phyloP scores from a whole-genome alignment of 169 alveolate genomes.

The Eimeria acervulina region DNA sequence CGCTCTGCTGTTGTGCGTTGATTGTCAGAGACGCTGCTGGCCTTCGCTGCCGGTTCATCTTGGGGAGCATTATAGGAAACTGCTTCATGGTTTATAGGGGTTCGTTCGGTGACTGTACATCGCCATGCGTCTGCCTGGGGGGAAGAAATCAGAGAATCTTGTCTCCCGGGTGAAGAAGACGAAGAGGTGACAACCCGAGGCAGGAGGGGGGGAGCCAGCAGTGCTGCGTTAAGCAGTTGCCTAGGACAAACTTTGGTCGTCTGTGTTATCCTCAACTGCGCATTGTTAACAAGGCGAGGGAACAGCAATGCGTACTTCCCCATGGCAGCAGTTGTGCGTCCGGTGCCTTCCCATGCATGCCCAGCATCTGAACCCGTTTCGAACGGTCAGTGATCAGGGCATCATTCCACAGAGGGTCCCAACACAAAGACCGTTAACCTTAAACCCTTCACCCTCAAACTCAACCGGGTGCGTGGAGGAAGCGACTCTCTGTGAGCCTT shows the following conservation, averaged over 20 bases:
- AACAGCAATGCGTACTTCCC: constrained; percentile 34
- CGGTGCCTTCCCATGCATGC: background rate
- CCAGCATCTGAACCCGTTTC: background rate
- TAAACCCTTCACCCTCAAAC: background rate
- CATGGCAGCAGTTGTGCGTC: constrained; percentile 20
- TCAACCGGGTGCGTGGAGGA: background rate
- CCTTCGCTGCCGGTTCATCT: background rate
- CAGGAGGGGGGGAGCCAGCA: constrained; percentile 55
- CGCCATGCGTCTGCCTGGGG: background rate
- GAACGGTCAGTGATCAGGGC: background rate
- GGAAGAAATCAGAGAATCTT: background rate
- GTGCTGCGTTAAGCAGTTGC: constrained; percentile 64
- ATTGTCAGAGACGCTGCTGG: background rate
- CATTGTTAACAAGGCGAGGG: constrained; percentile 57
- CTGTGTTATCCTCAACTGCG: constrained; percentile 55
- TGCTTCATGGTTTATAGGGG: no score
- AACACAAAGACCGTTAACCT: background rate
- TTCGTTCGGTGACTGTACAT: background rate
- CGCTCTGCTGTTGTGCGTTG: constrained; percentile 10
- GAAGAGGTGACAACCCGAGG: background rate
- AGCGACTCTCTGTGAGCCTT: background rate
- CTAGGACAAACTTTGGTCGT: constrained; percentile 34
- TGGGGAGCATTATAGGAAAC: background rate
- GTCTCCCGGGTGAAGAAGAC: background rate
- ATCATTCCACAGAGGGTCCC: background rate